Percentiles rank a stretch among this genome's conserved stretches.
Evolutionary conservation across 2,329 filamentous ascomycete species (phyloP).

Genomic region (Trematosphaeria pertusa): DNA sequence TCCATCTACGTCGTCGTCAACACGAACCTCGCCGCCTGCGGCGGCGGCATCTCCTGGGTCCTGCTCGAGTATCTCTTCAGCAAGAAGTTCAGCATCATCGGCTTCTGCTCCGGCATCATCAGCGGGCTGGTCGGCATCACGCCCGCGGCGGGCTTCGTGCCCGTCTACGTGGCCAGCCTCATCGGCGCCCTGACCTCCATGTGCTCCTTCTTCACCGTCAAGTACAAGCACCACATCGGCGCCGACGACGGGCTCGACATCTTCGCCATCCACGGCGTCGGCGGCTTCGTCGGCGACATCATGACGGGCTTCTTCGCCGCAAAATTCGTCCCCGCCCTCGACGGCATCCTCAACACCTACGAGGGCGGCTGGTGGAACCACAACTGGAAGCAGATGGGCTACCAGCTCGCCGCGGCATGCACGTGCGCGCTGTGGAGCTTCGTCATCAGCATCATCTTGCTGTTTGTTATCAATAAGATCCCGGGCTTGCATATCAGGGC

Average conservation of each 20-base stretch:
- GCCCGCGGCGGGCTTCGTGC: slow-evolving; percentile 63
- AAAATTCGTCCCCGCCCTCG: slow-evolving; percentile 57
- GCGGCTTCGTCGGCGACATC: slow-evolving; percentile 64
- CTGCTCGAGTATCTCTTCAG: slow-evolving; percentile 60
- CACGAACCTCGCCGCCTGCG: slow-evolving; percentile 64
- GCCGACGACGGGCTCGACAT: slow-evolving; percentile 67
- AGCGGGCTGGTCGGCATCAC: slow-evolving; percentile 66
- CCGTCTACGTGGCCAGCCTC: slow-evolving; percentile 59
- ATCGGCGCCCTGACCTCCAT: slow-evolving; percentile 61
- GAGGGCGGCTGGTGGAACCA: slow-evolving; percentile 60
- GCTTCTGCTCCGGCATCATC: slow-evolving; percentile 63
- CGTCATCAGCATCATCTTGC: slow-evolving; percentile 58
- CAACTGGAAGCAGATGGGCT: slow-evolving; percentile 63
- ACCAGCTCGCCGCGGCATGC: slow-evolving; percentile 64
- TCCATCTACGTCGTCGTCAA: slow-evolving; percentile 65
- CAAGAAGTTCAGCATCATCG: slow-evolving; percentile 59
- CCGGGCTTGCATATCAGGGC: slow-evolving; percentile 64
- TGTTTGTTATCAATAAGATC: slow-evolving; percentile 65
- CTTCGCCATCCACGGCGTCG: slow-evolving; percentile 66
- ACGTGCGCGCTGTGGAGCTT: slow-evolving; percentile 65
- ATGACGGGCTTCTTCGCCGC: slow-evolving; percentile 66
- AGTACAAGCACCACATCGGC: slow-evolving; percentile 58
- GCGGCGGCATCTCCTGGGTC: slow-evolving; percentile 62
- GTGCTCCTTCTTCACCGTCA: slow-evolving; percentile 56
- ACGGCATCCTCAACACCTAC: slow-evolving; percentile 57